Conservation (phyloP, 2,329 filamentous ascomycete species). For the Botrytis cinerea region DNA sequence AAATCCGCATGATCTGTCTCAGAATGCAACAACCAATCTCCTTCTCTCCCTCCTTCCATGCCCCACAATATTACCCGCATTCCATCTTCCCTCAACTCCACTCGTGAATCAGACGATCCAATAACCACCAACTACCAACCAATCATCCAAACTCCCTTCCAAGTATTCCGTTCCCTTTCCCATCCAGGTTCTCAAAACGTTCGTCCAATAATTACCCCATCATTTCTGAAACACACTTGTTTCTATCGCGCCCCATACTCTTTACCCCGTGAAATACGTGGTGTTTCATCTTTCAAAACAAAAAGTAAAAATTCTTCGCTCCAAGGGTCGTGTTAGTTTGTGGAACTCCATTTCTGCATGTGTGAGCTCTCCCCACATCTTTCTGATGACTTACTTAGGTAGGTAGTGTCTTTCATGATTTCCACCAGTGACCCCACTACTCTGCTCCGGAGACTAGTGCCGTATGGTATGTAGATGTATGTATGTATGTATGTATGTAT, state of each 20-base stretch:
- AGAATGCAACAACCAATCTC: neutral
- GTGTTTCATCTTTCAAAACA: conserved; percentile 16
- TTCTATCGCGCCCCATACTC: neutral
- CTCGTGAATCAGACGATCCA: neutral
- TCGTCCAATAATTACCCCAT: conserved; percentile 7
- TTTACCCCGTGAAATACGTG: conserved; percentile 19
- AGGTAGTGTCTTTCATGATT: conserved; percentile 8
- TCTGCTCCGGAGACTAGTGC: conserved; percentile 2
- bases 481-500: conserved; percentile 6
- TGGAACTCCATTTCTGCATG: conserved; percentile 1
- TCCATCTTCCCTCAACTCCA: neutral
- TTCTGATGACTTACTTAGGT: neutral
- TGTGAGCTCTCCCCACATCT: neutral
- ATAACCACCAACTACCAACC: neutral
- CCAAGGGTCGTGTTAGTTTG: neutral
- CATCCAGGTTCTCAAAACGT: neutral
- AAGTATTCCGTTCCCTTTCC: neutral
- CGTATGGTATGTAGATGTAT: neutral
- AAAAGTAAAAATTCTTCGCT: conserved; percentile 6
- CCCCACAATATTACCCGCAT: neutral
- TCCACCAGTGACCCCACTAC: neutral
- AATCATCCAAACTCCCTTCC: neutral
- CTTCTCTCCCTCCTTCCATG: conserved; percentile 2
- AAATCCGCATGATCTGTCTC: neutral
- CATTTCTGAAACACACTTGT: conserved; percentile 6